These are phyloP conservation scores for Schwanniomyces etchellsii DNA, from an alignment of 1,139 yeast species.

Conservation along the genomic window DNA sequence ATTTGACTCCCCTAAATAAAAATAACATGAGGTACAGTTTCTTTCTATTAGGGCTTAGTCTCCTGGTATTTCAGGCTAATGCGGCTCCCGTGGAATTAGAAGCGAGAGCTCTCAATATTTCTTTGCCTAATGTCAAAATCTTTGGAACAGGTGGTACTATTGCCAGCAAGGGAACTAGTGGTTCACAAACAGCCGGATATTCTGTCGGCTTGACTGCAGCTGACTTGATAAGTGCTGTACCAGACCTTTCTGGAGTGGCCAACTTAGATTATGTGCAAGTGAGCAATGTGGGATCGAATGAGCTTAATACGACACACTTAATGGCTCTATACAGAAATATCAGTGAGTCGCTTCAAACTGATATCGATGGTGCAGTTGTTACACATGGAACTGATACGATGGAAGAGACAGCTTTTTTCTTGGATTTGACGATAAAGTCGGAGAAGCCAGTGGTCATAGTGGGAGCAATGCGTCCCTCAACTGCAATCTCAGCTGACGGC, in stretches of 20 bases:
- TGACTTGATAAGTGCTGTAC: conserved; percentile 51
- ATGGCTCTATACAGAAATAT: conserved; percentile 35
- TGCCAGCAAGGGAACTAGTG: conserved; percentile 56
- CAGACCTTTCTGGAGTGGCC: conserved; percentile 54
- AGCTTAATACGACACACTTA: conserved; percentile 42
- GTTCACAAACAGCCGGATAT: conserved; percentile 63
- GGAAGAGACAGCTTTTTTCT: conserved; percentile 66
- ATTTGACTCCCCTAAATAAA: no score
- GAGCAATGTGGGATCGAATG: conserved; percentile 60
- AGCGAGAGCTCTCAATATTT: conserved; percentile 3
- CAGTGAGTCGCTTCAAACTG: conserved; percentile 32
- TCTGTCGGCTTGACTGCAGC: conserved; percentile 62
- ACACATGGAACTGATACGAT: conserved; percentile 73
- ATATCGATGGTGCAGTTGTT: conserved; percentile 52
- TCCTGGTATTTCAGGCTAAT: no score
- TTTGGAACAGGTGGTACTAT: conserved; percentile 73
- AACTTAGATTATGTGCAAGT: conserved; percentile 60
- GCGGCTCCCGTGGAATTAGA: not conserved
- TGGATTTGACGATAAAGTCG: conserved; percentile 52
- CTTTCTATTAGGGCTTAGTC: no score
- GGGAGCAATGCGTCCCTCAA: conserved; percentile 70
- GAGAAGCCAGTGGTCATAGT: conserved; percentile 59
- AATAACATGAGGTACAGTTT: no score
- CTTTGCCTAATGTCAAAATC: conserved; percentile 44
- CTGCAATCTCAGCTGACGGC: conserved; percentile 65